phyloP scores from a whole-genome alignment of 257 asterid genomes.

The Paraleonurus japonicus region DNA sequence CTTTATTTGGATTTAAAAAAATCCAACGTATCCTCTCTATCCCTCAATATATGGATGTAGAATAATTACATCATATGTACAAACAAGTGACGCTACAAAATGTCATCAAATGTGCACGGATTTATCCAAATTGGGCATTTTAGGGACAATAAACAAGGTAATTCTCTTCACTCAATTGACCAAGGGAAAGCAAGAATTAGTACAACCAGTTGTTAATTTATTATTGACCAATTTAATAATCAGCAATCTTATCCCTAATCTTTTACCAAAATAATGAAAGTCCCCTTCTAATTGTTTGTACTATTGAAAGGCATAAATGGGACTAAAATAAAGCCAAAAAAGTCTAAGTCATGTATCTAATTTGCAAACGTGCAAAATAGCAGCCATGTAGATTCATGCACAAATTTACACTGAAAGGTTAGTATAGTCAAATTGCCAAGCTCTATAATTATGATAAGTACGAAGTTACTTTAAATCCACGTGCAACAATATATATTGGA shows the following conservation, averaged over 20 bases:
- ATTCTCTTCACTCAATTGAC: conserved; percentile 20
- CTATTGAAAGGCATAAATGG: background rate
- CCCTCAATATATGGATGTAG: background rate
- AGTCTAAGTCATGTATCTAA: background rate
- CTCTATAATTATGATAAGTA: background rate
- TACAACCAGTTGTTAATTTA: background rate
- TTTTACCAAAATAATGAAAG: background rate
- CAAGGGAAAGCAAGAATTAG: conserved; percentile 3
- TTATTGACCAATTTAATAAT: background rate
- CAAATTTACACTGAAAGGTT: background rate
- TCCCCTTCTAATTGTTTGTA: background rate
- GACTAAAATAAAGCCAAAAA: background rate
- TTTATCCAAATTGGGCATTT: background rate
- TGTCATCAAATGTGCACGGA: background rate
- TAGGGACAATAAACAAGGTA: background rate
- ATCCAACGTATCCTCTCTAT: background rate
- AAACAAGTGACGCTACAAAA: background rate
- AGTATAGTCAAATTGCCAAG: background rate
- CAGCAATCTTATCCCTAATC: conserved; percentile 2
- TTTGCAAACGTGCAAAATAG: conserved; percentile 22
- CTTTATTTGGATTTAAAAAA: no score
- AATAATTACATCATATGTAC: background rate
- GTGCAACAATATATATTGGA: no score
- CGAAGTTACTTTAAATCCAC: background rate
- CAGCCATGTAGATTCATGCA: conserved; percentile 32